phyloP scores from a whole-genome alignment of 331 rosid species.

The Malus hybrid region DNA sequence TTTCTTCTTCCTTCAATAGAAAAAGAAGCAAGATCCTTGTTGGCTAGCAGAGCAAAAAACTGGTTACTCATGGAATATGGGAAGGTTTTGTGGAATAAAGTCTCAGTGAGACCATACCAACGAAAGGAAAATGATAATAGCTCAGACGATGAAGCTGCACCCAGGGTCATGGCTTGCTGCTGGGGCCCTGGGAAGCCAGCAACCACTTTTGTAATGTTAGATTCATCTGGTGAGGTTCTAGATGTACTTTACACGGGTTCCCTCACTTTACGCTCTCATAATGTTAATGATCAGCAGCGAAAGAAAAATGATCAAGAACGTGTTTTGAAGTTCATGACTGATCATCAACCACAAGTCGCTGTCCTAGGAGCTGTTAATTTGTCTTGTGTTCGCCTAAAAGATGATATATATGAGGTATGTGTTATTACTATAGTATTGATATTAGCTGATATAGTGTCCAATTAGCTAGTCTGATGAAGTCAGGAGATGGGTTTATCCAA shows the following conservation, averaged over 20 bases:
- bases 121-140: slow-evolving; percentile 75
- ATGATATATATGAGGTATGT: slow-evolving; percentile 89
- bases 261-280: slow-evolving; percentile 80
- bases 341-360: slow-evolving; percentile 97
- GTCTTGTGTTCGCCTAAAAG: slow-evolving; percentile 85
- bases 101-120: slow-evolving; percentile 90
- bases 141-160: slow-evolving; percentile 91
- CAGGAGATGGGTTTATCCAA: not conserved
- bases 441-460: not conserved
- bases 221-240: slow-evolving; percentile 87
- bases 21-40: slow-evolving; percentile 81
- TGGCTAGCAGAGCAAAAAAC: slow-evolving; percentile 66
- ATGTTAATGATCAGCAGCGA: slow-evolving; percentile 72
- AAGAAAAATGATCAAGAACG: slow-evolving; percentile 92
- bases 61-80: slow-evolving; percentile 87
- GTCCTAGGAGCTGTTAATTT: slow-evolving; percentile 91
- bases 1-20: slow-evolving; percentile 89
- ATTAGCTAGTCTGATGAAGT: not conserved
- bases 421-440: not conserved
- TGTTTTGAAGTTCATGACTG: slow-evolving; percentile 95
- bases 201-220: slow-evolving; percentile 94
- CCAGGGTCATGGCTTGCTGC: slow-evolving; percentile 98
- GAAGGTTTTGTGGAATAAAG: slow-evolving; percentile 75
- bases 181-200: slow-evolving; percentile 99
- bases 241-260: slow-evolving; percentile 90